Conservation (phyloP, 352 stramenopile genomes). For the Phytophthora meadii region DNA sequence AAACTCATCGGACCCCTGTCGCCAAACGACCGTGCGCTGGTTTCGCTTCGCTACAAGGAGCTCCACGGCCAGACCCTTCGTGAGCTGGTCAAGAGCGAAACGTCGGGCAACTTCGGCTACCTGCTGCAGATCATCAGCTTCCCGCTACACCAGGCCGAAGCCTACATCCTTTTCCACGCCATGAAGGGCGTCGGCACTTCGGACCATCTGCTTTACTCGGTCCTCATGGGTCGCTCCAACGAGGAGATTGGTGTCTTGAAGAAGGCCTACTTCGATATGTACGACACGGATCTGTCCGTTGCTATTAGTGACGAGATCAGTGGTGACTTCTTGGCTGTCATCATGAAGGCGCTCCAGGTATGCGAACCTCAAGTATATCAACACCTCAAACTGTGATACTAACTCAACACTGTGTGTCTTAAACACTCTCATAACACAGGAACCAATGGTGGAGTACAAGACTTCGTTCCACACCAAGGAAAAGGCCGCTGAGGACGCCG, state of each 20-base stretch:
- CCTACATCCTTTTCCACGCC: constrained; percentile 68
- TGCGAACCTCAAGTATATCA: not conserved
- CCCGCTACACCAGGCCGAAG: constrained; percentile 62
- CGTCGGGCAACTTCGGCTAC: constrained; percentile 67
- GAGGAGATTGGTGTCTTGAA: constrained; percentile 60
- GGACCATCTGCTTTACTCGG: constrained; percentile 67
- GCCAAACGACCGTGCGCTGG: constrained; percentile 54
- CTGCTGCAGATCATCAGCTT: constrained; percentile 65
- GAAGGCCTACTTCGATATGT: constrained; percentile 64
- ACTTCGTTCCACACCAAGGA: constrained; percentile 63
- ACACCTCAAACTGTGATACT: not conserved
- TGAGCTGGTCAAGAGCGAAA: constrained; percentile 70
- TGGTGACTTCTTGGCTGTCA: constrained; percentile 58
- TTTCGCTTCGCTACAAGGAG: constrained; percentile 68
- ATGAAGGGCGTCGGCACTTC: constrained; percentile 63
- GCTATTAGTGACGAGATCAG: constrained; percentile 52
- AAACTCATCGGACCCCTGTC: constrained; percentile 54
- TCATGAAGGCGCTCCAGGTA: constrained; percentile 60
- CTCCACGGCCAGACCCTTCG: constrained; percentile 53
- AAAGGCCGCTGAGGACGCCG: constrained; percentile 69
- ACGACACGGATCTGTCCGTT: constrained; percentile 57
- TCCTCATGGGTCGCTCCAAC: constrained; percentile 62
- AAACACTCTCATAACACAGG: constrained; percentile 4
- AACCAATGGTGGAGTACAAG: constrained; percentile 51
- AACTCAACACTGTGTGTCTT: constrained; percentile 2